Evolutionary conservation across 345 rosid species (phyloP).

Genomic region (Eucalyptus regnans): DNA sequence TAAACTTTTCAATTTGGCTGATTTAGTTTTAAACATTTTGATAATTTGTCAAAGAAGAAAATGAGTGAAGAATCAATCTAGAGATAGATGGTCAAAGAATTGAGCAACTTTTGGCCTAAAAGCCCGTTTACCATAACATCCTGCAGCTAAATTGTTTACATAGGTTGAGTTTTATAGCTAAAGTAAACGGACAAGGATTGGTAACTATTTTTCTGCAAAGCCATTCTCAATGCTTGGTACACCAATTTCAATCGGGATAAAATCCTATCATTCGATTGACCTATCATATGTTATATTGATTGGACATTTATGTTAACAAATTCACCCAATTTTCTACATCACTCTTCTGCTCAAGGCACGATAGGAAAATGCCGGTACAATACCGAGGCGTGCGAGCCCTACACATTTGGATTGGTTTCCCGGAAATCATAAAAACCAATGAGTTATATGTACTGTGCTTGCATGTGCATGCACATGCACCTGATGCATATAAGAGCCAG

Average conservation of each 20-base stretch:
- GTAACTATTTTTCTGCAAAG: not conserved
- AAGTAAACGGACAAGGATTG: not conserved
- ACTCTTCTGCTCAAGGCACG: not conserved
- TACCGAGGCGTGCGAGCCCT: not conserved
- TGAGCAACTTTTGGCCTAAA: not conserved
- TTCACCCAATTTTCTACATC: not conserved
- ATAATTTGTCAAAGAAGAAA: not conserved
- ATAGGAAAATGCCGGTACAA: not conserved
- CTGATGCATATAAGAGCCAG: not conserved
- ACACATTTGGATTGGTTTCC: not conserved
- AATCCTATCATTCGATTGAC: not conserved
- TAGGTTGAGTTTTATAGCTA: not conserved
- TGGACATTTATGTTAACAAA: not conserved
- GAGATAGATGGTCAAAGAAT: not conserved
- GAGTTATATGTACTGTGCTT: not conserved
- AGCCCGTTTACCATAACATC: not conserved
- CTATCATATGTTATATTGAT: not conserved
- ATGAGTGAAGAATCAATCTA: not conserved
- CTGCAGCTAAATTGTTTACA: not conserved
- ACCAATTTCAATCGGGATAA: not conserved
- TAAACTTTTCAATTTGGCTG: rapidly evolving
- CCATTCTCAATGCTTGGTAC: not conserved
- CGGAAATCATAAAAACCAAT: not conserved
- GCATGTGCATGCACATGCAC: not conserved
- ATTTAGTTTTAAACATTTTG: not conserved